These are phyloP conservation scores for Fusarium pilosicola DNA, from an alignment of 2,329 filamentous ascomycete genomes.

Conservation along the genomic window DNA sequence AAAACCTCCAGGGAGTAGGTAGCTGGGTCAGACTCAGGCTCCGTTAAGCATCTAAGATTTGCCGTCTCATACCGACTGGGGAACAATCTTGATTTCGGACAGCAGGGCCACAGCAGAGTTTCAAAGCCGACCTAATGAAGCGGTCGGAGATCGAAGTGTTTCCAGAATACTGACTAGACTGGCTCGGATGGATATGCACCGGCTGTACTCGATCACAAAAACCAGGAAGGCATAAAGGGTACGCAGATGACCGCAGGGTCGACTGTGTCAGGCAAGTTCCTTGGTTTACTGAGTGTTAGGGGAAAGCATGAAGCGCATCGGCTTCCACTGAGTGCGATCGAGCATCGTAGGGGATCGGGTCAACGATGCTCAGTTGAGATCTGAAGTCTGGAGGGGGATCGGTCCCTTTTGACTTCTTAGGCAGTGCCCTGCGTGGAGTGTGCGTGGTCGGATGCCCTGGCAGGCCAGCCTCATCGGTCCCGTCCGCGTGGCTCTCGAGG, in stretches of 20 bases:
- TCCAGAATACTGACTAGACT: slow-evolving; percentile 16
- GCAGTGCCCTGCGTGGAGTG: slow-evolving; percentile 9
- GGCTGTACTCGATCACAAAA: neutral
- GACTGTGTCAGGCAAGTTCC: slow-evolving; percentile 30
- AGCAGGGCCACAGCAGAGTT: slow-evolving; percentile 14
- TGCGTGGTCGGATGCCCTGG: slow-evolving; percentile 27
- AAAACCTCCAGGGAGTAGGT: neutral
- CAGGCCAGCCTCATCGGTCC: slow-evolving; percentile 39
- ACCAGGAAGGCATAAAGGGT: neutral
- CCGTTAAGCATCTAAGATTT: neutral
- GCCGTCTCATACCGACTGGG: slow-evolving; percentile 2
- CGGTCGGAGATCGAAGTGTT: slow-evolving; percentile 1
- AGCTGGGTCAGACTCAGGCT: neutral
- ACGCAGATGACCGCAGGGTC: slow-evolving; percentile 20
- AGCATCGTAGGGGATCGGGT: slow-evolving; percentile 29
- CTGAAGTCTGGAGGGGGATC: slow-evolving; percentile 42
- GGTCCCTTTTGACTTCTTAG: slow-evolving; percentile 28
- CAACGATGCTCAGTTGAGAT: slow-evolving; percentile 39
- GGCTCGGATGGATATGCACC: neutral
- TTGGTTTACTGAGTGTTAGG: slow-evolving; percentile 13
- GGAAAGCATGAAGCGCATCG: slow-evolving; percentile 25
- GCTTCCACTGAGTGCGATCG: slow-evolving; percentile 25
- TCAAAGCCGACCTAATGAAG: slow-evolving; percentile 8
- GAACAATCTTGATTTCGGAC: neutral
- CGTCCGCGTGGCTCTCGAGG: slow-evolving; percentile 36